phyloP scores from a whole-genome alignment of 768 basidiomycete genomes.

The Gymnopilus junonius region DNA sequence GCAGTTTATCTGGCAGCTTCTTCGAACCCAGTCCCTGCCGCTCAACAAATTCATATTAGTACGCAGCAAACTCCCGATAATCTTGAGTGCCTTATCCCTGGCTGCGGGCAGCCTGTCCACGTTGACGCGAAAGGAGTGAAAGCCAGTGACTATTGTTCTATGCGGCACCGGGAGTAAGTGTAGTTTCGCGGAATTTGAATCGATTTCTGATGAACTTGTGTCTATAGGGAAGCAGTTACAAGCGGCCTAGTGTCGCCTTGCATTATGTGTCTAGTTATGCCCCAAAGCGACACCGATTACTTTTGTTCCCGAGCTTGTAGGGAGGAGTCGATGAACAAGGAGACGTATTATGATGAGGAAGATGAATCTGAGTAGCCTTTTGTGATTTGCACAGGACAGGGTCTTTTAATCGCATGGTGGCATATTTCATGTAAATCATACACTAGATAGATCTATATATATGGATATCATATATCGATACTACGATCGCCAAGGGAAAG shows the following conservation, averaged over 20 bases:
- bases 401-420: not conserved
- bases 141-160: conserved; percentile 61
- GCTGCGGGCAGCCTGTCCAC: conserved; percentile 60
- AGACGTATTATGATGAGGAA: conserved; percentile 20
- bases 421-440: not conserved
- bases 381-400: not conserved
- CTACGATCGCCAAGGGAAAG: not conserved
- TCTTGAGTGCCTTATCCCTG: conserved; percentile 55
- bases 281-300: conserved; percentile 64
- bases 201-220: not conserved
- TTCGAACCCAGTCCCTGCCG: conserved; percentile 27
- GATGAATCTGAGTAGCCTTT: conserved; percentile 16
- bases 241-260: conserved; percentile 56
- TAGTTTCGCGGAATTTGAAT: not conserved
- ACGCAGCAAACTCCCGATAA: conserved; percentile 41
- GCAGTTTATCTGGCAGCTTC: conserved; percentile 27
- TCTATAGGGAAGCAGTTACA: conserved; percentile 61
- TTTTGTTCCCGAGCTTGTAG: conserved; percentile 64
- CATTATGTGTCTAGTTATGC: conserved; percentile 66
- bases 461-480: not conserved
- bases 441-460: not conserved
- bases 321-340: conserved; percentile 63
- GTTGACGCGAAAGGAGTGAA: conserved; percentile 55
- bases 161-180: conserved; percentile 65
- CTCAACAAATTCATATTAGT: conserved; percentile 38